phyloP scores from a whole-genome alignment of 192 early-diverging fungal species.

The Dimargaris cristalligena region DNA sequence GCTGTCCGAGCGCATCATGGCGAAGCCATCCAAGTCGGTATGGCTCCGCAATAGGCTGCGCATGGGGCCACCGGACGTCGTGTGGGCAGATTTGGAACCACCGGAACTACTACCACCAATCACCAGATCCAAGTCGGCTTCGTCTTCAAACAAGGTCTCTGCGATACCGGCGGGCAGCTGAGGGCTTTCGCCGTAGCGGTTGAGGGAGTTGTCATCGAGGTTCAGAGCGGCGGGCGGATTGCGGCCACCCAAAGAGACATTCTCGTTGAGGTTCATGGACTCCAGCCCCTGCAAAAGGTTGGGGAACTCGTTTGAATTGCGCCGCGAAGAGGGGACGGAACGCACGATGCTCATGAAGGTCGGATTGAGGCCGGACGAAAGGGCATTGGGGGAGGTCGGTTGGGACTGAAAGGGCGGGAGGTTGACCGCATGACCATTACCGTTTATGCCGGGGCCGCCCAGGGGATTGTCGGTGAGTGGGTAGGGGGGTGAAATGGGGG shows the following conservation, averaged over 20 bases:
- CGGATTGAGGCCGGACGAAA: conserved; percentile 11
- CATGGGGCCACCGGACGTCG: conserved; percentile 11
- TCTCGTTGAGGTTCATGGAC: conserved; percentile 19
- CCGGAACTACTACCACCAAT: too few relatives aligned
- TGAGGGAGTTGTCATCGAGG: not conserved
- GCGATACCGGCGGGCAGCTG: conserved; percentile 16
- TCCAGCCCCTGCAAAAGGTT: conserved; percentile 29
- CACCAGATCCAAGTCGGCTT: conserved; percentile 16
- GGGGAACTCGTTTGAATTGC: conserved; percentile 50
- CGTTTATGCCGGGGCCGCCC: not conserved
- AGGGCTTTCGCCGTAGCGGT: conserved; percentile 18
- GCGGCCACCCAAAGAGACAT: conserved; percentile 11
- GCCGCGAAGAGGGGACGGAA: conserved; percentile 49
- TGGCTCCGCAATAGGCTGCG: not conserved
- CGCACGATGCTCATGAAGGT: conserved; percentile 23
- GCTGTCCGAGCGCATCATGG: not conserved
- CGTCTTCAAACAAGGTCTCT: conserved; percentile 17
- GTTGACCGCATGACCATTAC: not conserved
- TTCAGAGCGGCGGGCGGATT: conserved; percentile 18
- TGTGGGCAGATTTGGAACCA: too few relatives aligned
- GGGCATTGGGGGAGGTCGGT: conserved; percentile 24
- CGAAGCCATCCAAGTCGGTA: not conserved
- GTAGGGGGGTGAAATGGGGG: conserved; percentile 2
- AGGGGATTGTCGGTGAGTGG: not conserved
- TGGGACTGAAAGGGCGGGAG: conserved; percentile 20